These are phyloP conservation scores for Botryotinia narcissicola DNA, from an alignment of 2,329 filamentous ascomycete genomes.

Conservation along the genomic window DNA sequence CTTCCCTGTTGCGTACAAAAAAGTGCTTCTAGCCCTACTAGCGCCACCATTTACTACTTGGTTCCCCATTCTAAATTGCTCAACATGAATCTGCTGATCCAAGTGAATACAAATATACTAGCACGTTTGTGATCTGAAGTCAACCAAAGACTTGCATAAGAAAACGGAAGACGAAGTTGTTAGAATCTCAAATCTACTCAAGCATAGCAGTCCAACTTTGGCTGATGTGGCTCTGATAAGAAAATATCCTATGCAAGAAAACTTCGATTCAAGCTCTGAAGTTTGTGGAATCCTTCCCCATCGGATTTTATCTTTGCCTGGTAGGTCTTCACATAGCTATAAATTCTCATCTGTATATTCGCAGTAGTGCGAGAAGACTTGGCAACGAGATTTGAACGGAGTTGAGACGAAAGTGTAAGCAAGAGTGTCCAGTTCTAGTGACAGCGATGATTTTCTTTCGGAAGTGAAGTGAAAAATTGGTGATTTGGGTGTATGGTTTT, in stretches of 20 bases:
- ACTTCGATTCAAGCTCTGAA: not conserved
- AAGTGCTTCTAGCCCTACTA: not conserved
- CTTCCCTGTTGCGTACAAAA: not conserved
- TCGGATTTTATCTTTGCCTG: not conserved
- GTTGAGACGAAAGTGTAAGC: not conserved
- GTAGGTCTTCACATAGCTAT: not conserved
- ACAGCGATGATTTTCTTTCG: not conserved
- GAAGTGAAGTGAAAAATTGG: not conserved
- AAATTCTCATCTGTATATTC: not conserved
- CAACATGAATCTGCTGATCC: not conserved
- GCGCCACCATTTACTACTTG: not conserved
- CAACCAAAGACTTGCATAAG: not conserved
- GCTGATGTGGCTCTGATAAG: not conserved
- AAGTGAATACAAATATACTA: not conserved
- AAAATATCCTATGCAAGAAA: not conserved
- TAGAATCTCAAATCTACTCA: fast-evolving
- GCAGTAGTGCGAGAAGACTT: not conserved
- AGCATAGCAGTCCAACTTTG: not conserved
- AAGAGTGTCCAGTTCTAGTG: not conserved
- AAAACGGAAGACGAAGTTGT: not conserved
- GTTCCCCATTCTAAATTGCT: not conserved
- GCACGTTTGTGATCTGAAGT: not conserved
- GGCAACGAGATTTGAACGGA: not conserved
- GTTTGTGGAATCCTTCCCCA: fast-evolving
- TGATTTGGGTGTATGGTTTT: not conserved